These are phyloP conservation scores for Aspergillus sclerotiicarbonarius DNA, from an alignment of 495 filamentous ascomycete genomes.

Conservation along the genomic window DNA sequence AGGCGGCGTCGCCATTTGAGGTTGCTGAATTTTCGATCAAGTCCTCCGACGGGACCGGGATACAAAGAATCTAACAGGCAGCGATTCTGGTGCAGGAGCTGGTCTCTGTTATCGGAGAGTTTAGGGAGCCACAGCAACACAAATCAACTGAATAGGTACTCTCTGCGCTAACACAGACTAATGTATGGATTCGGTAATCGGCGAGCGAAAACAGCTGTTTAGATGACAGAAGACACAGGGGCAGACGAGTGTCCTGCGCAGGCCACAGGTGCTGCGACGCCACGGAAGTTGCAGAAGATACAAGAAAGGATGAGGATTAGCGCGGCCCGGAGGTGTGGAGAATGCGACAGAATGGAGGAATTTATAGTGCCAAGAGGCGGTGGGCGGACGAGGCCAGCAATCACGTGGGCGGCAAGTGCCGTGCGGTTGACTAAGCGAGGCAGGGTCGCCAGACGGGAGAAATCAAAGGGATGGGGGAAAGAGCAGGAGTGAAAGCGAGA, in stretches of 20 bases:
- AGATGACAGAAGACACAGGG: slow-evolving; percentile 28
- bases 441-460: slow-evolving; percentile 16
- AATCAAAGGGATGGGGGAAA: slow-evolving; percentile 14
- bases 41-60: slow-evolving; percentile 23
- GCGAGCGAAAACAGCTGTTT: slow-evolving; percentile 23
- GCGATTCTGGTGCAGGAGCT: slow-evolving; percentile 18
- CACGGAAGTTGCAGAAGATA: slow-evolving; percentile 20
- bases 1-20: slow-evolving; percentile 50
- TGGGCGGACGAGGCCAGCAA: slow-evolving; percentile 6
- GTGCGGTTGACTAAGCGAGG: slow-evolving; percentile 22
- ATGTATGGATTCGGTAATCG: slow-evolving; percentile 27
- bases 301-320: slow-evolving; percentile 22
- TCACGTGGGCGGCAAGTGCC: slow-evolving; percentile 42
- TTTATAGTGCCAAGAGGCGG: slow-evolving; percentile 51
- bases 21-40: slow-evolving; percentile 15
- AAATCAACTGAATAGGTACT: slow-evolving; percentile 31
- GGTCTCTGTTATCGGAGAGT: slow-evolving; percentile 22
- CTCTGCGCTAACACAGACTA: slow-evolving; percentile 36
- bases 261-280: slow-evolving; percentile 17
- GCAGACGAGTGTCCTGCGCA: slow-evolving; percentile 17
- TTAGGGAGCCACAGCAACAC: slow-evolving; percentile 24
- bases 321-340: slow-evolving; percentile 40
- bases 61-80: slow-evolving; percentile 25
- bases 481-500: slow-evolving; percentile 17
- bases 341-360: slow-evolving; percentile 43